phyloP scores from a whole-genome alignment of 352 stramenopile genomes.

The Globisporangium acanthophoron region DNA sequence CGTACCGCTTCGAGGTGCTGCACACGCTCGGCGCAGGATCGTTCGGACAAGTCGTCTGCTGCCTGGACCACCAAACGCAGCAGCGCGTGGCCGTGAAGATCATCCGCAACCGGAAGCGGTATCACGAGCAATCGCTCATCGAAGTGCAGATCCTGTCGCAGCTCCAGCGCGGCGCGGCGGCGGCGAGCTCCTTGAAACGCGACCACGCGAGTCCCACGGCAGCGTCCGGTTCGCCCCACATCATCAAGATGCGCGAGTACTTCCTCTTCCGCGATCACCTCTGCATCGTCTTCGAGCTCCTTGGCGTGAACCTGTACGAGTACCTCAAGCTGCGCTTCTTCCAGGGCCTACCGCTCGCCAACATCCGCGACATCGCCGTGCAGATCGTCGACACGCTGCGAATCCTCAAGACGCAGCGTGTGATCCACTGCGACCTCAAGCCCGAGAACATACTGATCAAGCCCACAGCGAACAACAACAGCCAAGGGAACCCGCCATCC shows the following conservation, averaged over 20 bases:
- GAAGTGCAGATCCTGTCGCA: conserved; percentile 93
- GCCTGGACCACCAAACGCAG: conserved; percentile 78
- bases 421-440: conserved; percentile 98
- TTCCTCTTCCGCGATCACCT: conserved; percentile 94
- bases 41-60: conserved; percentile 98
- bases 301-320: conserved; percentile 96
- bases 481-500: conserved; percentile 2
- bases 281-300: conserved; percentile 96
- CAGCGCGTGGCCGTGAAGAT: conserved; percentile 96
- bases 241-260: conserved; percentile 90
- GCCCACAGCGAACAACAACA: neutral
- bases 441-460: conserved; percentile 93
- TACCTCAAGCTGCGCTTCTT: conserved; percentile 95
- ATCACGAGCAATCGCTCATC: conserved; percentile 93
- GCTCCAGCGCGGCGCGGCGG: conserved; percentile 48
- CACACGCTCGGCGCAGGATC: conserved; percentile 95
- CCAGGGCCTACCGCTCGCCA: conserved; percentile 87
- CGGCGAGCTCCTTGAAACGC: neutral
- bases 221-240: conserved; percentile 14
- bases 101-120: conserved; percentile 96
- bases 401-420: conserved; percentile 65
- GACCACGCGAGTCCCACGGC: neutral
- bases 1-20: conserved; percentile 93
- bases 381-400: conserved; percentile 86
- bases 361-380: conserved; percentile 82